Evolutionary conservation across 179 eudicot genomes (phyloP), one percentile per base, ranked within the genome.

Genomic region (Gypsophila paniculata): DNA sequence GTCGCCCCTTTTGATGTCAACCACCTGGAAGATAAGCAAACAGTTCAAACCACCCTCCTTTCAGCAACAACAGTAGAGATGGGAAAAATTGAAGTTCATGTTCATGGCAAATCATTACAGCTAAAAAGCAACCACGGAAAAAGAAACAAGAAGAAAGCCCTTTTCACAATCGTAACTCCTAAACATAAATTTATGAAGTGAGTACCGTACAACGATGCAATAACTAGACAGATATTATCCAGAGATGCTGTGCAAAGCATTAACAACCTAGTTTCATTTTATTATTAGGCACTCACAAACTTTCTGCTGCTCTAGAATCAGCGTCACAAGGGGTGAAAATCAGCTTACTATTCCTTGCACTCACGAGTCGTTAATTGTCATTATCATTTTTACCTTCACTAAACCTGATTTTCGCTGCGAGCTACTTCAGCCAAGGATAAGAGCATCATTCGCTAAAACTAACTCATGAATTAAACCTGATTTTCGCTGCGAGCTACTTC

Each of bases 1-100:
- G 74, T 90, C 79, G 52, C 84, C 90, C 69, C 63, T 80, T 68
- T 71, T 80, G 49, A 94, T 77, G 66, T 86, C 83, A 48, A 80
- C 89, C 55, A 84, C 92, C 99, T 94, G 83, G 65, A 63, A 39
- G 9, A 54, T 54, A 62, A 54, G 34, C 58, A 36, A 73, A 38
- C 36, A 65, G 26, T 19, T 9, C 29, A 10, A 59, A 21, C 63
- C 74, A 76, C 38, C 36, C 25, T 6, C 17, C 25, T 48, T 65
- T 38, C 32, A 21, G 67, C 36, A 72, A 64, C 29, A 19, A 73
- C 65, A 59, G 12, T 36, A 70, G 53, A 44, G 15, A 74, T 5
- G 22, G 68, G 36, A 51, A 26, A 51, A 32, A 57, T 39, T 36
- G 29, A 14, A 57, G 62, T 34, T 13, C 60, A 8, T 64, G 62